Evolutionary conservation across 1,284 basidiomycete species (phyloP), one percentile per base, ranked within the genome.

Genomic region (Sanghuangporus sanghuang): DNA sequence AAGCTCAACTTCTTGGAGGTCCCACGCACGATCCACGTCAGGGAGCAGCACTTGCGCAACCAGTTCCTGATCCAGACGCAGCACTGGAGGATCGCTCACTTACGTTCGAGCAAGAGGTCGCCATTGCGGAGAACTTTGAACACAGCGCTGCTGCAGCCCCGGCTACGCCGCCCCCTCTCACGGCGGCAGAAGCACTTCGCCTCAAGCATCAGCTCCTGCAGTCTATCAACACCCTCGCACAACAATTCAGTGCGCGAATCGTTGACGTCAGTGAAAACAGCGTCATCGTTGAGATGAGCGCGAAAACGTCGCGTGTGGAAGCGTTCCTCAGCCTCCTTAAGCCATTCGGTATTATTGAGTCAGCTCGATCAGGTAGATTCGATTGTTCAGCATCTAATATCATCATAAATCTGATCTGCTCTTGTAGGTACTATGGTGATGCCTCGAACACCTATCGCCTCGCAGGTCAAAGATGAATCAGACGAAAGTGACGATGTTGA

Each of bases 211-310:
- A 96, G 72, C 90, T 98, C 74, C 77, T 99, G 65, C 86, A 90
- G 55, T 91, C 93, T 35, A 90, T 99, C 73, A 87, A 89, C 64
- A 85, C 87, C 48, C 87, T 99, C 46, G 84, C 95, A 0, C 78
- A 83, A 57, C 96, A 99, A 76, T 99, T 99, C 71, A 88, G 92
- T 32, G 97, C 93, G 7, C 89, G 89, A 69, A 87, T 99, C 64
- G 96, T 98, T 50, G 97, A 99, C 75, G 89, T 99, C 61, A 93
- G 92, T 75, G 93, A 96, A 74, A 89, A 96, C 71, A 92, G 89
- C 72, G 89, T 96, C 55, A 98, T 98, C 67, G 92, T 99, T 55
- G 96, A 99, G 80, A 79, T 98, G 75, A 90, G 91, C 23, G 97
- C 92, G 57, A 99, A 99, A 82, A 94, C 92, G 60, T 80, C 82